phyloP scores from a whole-genome alignment of 2,329 filamentous ascomycete species.

The Acrocalymma vagum region DNA sequence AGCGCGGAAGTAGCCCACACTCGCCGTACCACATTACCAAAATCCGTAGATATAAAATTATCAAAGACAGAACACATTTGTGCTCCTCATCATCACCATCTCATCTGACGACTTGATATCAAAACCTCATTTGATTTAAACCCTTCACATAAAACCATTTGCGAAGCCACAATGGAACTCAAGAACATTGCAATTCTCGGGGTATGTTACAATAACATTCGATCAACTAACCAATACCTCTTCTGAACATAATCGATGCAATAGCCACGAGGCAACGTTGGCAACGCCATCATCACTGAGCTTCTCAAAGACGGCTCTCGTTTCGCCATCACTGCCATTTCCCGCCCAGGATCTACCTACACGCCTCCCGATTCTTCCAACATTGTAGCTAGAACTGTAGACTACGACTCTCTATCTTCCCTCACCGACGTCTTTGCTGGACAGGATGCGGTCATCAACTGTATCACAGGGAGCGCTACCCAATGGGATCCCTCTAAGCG shows the following conservation, averaged over 20 bases:
- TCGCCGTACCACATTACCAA: no score
- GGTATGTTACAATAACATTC: slow-evolving; percentile 22
- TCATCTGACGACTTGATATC: background rate
- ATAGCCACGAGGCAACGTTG: slow-evolving; percentile 44
- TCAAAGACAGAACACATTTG: no score
- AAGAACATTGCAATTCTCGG: slow-evolving; percentile 46
- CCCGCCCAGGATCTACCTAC: slow-evolving; percentile 32
- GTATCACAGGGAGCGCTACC: slow-evolving; percentile 55
- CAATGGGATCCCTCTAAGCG: slow-evolving; percentile 54
- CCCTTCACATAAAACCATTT: background rate
- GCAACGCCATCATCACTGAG: slow-evolving; percentile 36
- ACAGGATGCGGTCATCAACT: slow-evolving; percentile 64
- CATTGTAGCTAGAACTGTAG: slow-evolving; percentile 28
- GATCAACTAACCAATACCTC: background rate
- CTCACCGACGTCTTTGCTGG: slow-evolving; percentile 55
- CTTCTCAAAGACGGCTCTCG: slow-evolving; percentile 26
- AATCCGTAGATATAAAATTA: no score
- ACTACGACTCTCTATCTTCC: slow-evolving; percentile 34
- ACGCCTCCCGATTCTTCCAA: slow-evolving; percentile 17
- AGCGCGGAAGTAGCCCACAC: no score
- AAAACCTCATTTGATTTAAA: background rate
- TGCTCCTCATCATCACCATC: slow-evolving; percentile 1
- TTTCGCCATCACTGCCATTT: slow-evolving; percentile 41
- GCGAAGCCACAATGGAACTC: slow-evolving; percentile 45
- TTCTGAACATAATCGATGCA: slow-evolving; percentile 3